Conservation (phyloP, 129 eudicot species). For the Chrysanthemum seticuspe region DNA sequence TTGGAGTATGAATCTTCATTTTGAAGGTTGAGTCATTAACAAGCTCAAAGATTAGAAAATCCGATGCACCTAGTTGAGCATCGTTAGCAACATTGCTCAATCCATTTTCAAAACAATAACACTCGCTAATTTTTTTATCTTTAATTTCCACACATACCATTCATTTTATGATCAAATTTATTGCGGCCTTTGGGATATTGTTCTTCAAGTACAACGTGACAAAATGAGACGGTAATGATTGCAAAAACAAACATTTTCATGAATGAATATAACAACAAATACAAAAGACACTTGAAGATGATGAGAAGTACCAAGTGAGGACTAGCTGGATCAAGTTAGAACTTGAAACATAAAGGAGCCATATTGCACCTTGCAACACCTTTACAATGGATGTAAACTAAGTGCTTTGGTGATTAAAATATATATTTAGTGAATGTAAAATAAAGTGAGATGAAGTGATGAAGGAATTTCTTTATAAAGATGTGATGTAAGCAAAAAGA, state of each 20-base stretch:
- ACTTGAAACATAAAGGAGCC: conserved; percentile 18
- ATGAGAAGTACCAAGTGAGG: conserved; percentile 14
- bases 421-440: too few relatives aligned
- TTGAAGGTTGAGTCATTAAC: conserved; percentile 20
- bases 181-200: conserved; percentile 5
- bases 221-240: conserved; percentile 17
- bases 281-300: background rate
- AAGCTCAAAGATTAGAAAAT: conserved; percentile 17
- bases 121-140: background rate
- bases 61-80: background rate
- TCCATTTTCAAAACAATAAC: conserved; percentile 12
- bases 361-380: background rate
- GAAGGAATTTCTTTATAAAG: too few relatives aligned
- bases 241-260: background rate
- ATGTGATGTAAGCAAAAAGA: too few relatives aligned
- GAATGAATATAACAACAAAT: background rate
- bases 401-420: too few relatives aligned
- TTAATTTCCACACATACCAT: conserved; percentile 9
- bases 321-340: conserved; percentile 17
- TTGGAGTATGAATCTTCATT: background rate
- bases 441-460: too few relatives aligned
- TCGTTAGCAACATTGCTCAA: conserved; percentile 20
- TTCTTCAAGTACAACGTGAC: conserved; percentile 11
- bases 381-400: too few relatives aligned
- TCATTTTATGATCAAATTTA: background rate